phyloP scores from a whole-genome alignment of 2,329 filamentous ascomycete species.

The Penicillium fuscoglaucum region DNA sequence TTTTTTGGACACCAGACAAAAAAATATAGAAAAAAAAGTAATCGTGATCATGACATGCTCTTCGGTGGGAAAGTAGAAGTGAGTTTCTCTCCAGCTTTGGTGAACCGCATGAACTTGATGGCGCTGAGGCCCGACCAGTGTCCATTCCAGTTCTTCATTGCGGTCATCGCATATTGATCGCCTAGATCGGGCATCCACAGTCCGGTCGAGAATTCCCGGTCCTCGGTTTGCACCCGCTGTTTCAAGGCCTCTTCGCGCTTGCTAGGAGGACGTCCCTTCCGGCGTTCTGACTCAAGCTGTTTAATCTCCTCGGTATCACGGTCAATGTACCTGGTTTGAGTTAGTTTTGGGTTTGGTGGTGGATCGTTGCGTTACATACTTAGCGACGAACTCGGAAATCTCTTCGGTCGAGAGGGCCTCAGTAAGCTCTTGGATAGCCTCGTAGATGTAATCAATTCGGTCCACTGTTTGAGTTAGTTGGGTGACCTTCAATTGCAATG shows the following conservation, averaged over 20 bases:
- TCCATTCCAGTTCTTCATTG: constrained; percentile 74
- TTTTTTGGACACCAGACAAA: constrained; percentile 18
- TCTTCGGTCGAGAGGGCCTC: constrained; percentile 39
- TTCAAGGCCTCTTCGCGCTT: constrained; percentile 75
- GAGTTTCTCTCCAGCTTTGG: constrained; percentile 62
- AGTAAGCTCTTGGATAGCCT: constrained; percentile 50
- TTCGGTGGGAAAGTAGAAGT: constrained; percentile 78
- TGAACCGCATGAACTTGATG: constrained; percentile 74
- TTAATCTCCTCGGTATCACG: constrained; percentile 41
- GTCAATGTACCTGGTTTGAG: constrained; percentile 37
- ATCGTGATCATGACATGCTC: constrained; percentile 47
- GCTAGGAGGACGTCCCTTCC: constrained; percentile 76
- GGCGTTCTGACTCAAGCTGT: constrained; percentile 60
- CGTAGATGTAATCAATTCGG: constrained; percentile 70
- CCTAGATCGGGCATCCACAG: constrained; percentile 79
- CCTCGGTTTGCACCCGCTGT: constrained; percentile 67
- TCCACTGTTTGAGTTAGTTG: constrained; percentile 53
- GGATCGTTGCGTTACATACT: constrained; percentile 47
- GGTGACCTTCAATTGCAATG: background rate
- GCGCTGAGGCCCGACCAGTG: constrained; percentile 78
- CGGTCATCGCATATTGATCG: constrained; percentile 62
- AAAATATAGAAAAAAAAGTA: constrained; percentile 15
- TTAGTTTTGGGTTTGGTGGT: background rate
- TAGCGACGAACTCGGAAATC: constrained; percentile 55
- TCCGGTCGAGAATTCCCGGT: constrained; percentile 78